Conservation (phyloP, 352 stramenopile genomes). For the Globisporangium canariense region DNA sequence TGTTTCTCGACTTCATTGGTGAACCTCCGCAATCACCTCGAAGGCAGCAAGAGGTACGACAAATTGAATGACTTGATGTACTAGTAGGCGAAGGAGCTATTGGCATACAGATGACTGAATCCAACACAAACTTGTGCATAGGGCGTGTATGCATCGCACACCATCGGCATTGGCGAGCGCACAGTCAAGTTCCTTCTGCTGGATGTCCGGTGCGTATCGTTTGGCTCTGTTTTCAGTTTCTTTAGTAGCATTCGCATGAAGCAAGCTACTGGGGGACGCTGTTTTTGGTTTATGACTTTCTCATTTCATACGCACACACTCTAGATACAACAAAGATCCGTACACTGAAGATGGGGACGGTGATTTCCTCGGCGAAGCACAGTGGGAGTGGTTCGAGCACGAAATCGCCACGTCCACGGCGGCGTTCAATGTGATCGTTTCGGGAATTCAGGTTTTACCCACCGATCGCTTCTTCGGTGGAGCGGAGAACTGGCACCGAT, state of each 20-base stretch:
- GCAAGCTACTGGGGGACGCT: not conserved
- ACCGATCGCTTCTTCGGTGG: slow-evolving; percentile 68
- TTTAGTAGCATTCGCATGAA: not conserved
- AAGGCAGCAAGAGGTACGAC: slow-evolving; percentile 57
- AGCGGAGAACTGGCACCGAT: slow-evolving; percentile 87
- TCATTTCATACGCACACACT: not conserved
- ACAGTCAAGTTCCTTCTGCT: slow-evolving; percentile 83
- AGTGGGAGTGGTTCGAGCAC: slow-evolving; percentile 84
- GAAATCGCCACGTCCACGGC: slow-evolving; percentile 77
- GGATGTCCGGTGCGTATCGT: slow-evolving; percentile 49
- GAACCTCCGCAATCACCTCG: slow-evolving; percentile 64
- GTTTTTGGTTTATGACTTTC: not conserved
- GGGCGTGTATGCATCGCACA: slow-evolving; percentile 82
- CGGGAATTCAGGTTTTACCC: slow-evolving; percentile 87
- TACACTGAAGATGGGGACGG: slow-evolving; percentile 49
- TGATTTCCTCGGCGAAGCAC: slow-evolving; percentile 65
- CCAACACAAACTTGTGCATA: slow-evolving; percentile 5
- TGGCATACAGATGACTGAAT: too few species aligned
- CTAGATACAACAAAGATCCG: slow-evolving; percentile 74
- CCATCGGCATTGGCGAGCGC: slow-evolving; percentile 47
- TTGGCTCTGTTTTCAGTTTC: not conserved
- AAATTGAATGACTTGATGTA: not conserved
- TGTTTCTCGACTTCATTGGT: slow-evolving; percentile 82
- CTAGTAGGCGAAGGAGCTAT: too few species aligned
- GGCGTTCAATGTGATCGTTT: slow-evolving; percentile 92